These are phyloP conservation scores for Astrothelium macrocarpum DNA, from an alignment of 495 filamentous ascomycete species.

Conservation along the genomic window DNA sequence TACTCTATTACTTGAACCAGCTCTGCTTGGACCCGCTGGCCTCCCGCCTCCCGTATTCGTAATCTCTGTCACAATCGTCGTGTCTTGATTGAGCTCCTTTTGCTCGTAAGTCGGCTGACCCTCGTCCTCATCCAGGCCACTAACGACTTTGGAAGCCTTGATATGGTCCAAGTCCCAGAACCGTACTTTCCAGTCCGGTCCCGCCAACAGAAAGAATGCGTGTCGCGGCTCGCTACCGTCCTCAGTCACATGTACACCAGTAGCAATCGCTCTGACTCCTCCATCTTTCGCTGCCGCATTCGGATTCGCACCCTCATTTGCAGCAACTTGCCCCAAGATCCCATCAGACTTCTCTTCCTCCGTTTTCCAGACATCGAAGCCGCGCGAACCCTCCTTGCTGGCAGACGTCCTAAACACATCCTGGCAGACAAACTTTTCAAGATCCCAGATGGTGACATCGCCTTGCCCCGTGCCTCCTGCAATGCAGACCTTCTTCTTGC, in stretches of 20 bases:
- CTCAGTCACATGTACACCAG: constrained; percentile 44
- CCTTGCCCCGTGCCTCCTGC: constrained; percentile 79
- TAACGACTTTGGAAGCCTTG: constrained; percentile 66
- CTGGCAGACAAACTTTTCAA: constrained; percentile 79
- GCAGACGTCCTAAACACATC: constrained; percentile 71
- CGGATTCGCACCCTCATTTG: constrained; percentile 22
- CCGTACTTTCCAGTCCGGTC: constrained; percentile 80
- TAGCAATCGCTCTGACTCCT: constrained; percentile 42
- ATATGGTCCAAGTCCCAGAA: constrained; percentile 80
- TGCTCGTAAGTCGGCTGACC: constrained; percentile 61
- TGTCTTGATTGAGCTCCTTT: constrained; percentile 54
- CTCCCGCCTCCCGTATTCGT: constrained; percentile 2
- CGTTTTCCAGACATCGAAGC: constrained; percentile 79
- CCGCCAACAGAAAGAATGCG: constrained; percentile 73
- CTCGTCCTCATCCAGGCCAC: constrained; percentile 65
- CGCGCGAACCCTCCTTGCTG: constrained; percentile 37
- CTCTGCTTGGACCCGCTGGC: constrained; percentile 15
- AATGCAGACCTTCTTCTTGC: constrained; percentile 72
- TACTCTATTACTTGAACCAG: constrained; percentile 26
- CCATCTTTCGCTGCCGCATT: constrained; percentile 42
- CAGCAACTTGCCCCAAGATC: constrained; percentile 82
- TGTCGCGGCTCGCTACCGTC: constrained; percentile 50
- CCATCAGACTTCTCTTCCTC: constrained; percentile 83
- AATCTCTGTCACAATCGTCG: constrained; percentile 61
- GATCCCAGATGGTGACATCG: constrained; percentile 94